Evolutionary conservation across 139 green algal species (phyloP).

Genomic region (Diplosphaera chodatii): DNA sequence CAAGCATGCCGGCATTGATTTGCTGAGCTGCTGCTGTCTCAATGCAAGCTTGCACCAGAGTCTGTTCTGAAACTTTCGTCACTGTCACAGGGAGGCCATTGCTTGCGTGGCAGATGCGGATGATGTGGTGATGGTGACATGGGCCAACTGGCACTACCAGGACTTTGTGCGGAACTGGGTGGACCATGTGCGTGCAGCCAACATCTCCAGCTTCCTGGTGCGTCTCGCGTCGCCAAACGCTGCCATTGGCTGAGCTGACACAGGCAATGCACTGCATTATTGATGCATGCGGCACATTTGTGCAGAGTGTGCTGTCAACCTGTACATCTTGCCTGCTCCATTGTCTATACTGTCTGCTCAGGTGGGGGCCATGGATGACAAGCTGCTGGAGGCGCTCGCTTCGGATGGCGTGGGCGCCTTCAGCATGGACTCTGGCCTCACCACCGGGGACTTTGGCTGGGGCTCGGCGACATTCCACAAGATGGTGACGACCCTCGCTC

Average conservation of each 20-base stretch:
- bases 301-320: too few relatives aligned
- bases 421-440: constrained; percentile 68
- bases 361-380: constrained; percentile 87
- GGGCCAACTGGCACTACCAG: constrained; percentile 85
- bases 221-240: too few relatives aligned
- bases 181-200: constrained; percentile 44
- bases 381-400: constrained; percentile 46
- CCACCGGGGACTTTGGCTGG: constrained; percentile 82
- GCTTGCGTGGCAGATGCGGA: background rate
- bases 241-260: too few relatives aligned
- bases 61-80: too few relatives aligned
- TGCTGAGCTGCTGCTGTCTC: too few relatives aligned
- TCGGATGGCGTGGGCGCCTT: constrained; percentile 51
- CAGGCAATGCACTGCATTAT: too few relatives aligned
- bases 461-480: constrained; percentile 80
- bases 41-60: too few relatives aligned
- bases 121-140: constrained; percentile 71
- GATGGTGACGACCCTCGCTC: constrained; percentile 52
- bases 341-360: too few relatives aligned
- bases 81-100: background rate
- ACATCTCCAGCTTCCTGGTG: constrained; percentile 44
- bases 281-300: too few relatives aligned
- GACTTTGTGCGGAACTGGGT: constrained; percentile 90
- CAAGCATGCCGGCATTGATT: too few relatives aligned
- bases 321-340: too few relatives aligned